Base-by-base conservation (phyloP, 495 filamentous ascomycete species). In the Penicillium arizonense region DNA sequence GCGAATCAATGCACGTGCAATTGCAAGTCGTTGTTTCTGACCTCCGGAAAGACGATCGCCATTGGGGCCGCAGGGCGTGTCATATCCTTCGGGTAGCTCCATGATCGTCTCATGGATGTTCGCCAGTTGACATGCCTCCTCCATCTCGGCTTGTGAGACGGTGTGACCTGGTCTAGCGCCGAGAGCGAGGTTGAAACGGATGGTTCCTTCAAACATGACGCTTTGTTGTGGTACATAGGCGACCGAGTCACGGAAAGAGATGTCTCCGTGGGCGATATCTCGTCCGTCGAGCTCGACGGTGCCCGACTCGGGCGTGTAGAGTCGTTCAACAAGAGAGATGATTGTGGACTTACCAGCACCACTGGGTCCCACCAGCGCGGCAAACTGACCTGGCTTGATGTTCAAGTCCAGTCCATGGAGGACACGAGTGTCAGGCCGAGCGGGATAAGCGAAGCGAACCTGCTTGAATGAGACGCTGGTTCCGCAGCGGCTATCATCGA, bases 1-100 rank as follows among this genome's bases (percentile, higher is more conserved):
- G 10, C 87, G 78, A 3, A 94, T 77, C 23, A 91, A 69, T 0
- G 88, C 88, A 11, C 89, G 69, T 0, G 89, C 89, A 34, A 94
- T 87, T 4, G 84, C 77, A 12, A 94, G 63, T 5, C 88, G 73
- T 63, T 92, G 89, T 58, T 82, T 82, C 67, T 93, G 89, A 0
- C 88, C 89, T 1, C 88, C 89, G 1, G 81, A 86, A 32, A 94
- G 74, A 32, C 69, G 9, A 8, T 79, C 70, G 2, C 86, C 86
- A 41, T 82, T 82, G 33, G 76, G 72, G 0, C 87, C 85, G 37
- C 82, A 82, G 12, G 75, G 63, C 0, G 84, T 86, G 13, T 85
- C 67, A 53, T 88, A 88, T 2, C 80, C 81, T 5, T 85, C 72
- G 0, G 82, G 82, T 16, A 87, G 61, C 2, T 68, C 62, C 39